phyloP scores from a whole-genome alignment of 2,329 filamentous ascomycete genomes.

The Fusarium bulbicola region DNA sequence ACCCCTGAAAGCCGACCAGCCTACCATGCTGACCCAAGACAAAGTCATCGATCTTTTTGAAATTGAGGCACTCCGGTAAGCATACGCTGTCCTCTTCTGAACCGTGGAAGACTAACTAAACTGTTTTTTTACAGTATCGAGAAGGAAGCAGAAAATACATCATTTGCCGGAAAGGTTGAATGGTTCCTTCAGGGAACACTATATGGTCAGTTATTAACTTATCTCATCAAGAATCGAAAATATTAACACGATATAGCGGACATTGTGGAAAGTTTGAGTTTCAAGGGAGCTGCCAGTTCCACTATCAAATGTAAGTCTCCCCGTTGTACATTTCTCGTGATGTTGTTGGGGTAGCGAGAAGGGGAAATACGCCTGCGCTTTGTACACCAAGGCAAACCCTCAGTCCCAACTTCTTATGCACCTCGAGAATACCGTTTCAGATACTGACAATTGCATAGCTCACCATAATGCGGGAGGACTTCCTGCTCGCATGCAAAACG shows the following conservation, averaged over 20 bases:
- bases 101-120: not conserved
- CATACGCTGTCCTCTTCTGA: not conserved
- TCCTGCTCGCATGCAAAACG: constrained; percentile 37
- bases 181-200: not conserved
- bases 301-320: not conserved
- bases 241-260: not conserved
- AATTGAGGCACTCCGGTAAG: not conserved
- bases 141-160: not conserved
- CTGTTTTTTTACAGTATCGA: not conserved
- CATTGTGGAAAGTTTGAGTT: constrained; percentile 15
- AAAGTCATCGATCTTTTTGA: not conserved
- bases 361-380: not conserved
- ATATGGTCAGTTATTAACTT: not conserved
- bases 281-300: constrained; percentile 22
- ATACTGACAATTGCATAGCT: not conserved
- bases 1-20: not conserved
- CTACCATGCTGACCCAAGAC: not conserved
- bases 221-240: not conserved
- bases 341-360: not conserved
- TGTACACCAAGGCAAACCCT: not conserved
- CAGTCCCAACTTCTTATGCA: not conserved
- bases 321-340: not conserved
- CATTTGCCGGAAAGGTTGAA: not conserved
- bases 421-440: not conserved
- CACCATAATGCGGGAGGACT: not conserved